A percentile compares a stretch with the other conserved stretches of the same genome.
Evolutionary conservation across 352 stramenopile genomes (phyloP).

Genomic region (Halophytophthora polymorphica): DNA sequence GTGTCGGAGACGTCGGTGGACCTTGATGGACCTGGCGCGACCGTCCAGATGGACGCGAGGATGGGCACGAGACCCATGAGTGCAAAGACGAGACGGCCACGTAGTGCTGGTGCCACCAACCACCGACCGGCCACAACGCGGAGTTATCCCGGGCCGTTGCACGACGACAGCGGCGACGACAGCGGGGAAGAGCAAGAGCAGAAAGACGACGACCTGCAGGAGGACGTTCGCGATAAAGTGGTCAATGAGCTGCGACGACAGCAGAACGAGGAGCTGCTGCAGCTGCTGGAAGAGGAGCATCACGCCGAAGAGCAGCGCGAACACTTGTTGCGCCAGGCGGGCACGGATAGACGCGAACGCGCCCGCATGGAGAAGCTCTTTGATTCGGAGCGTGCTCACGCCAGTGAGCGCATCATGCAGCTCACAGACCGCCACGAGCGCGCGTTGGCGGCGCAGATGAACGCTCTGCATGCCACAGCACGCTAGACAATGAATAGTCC

Average conservation of each 20-base stretch:
- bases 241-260: conserved; percentile 52
- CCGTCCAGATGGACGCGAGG: conserved; percentile 2
- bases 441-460: conserved; percentile 37
- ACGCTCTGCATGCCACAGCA: conserved; percentile 2
- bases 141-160: conserved; percentile 3
- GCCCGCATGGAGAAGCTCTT: conserved; percentile 69
- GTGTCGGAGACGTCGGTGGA: conserved; percentile 4
- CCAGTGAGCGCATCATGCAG: conserved; percentile 81
- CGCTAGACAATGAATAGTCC: neutral
- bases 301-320: conserved; percentile 80
- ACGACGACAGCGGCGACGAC: conserved; percentile 10
- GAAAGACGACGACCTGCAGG: conserved; percentile 14
- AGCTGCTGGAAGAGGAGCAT: conserved; percentile 74
- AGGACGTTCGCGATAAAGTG: conserved; percentile 20
- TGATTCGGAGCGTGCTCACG: conserved; percentile 56
- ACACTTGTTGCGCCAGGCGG: conserved; percentile 47
- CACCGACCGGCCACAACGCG: conserved; percentile 16
- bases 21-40: neutral
- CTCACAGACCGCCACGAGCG: conserved; percentile 72
- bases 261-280: conserved; percentile 74
- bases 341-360: conserved; percentile 30
- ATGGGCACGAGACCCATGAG: conserved; percentile 25
- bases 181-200: conserved; percentile 14
- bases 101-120: conserved; percentile 8
- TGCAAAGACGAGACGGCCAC: conserved; percentile 26